Percentiles rank a stretch among this genome's conserved stretches.
These are phyloP conservation scores for Hymenoscyphus albidus DNA, from an alignment of 2,329 filamentous ascomycete species.

Conservation along the genomic window DNA sequence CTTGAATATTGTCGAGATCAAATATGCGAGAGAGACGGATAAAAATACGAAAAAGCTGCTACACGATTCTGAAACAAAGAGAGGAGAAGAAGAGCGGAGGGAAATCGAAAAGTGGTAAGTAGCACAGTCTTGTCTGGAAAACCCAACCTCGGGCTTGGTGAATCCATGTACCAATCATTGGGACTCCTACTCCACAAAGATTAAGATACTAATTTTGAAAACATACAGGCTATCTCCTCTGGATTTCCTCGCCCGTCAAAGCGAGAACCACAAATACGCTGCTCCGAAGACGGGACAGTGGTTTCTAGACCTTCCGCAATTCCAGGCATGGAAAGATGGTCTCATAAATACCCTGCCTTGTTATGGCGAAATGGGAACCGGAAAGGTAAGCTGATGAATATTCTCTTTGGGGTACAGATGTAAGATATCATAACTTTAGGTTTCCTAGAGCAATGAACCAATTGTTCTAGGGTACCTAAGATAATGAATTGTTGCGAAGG, in stretches of 20 bases:
- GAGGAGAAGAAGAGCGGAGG: constrained; percentile 14
- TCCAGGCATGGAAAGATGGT: constrained; percentile 18
- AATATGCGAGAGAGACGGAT: not conserved
- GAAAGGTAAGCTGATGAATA: constrained; percentile 14
- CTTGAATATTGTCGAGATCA: not conserved
- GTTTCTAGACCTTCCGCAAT: constrained; percentile 16
- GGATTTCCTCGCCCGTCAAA: constrained; percentile 16
- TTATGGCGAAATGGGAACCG: constrained; percentile 18
- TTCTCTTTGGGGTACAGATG: too few relatives aligned
- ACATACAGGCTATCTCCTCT: constrained; percentile 17
- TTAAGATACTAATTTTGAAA: too few relatives aligned
- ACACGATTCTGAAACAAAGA: not conserved
- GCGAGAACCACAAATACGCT: constrained; percentile 10
- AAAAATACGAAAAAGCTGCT: not conserved
- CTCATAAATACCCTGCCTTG: constrained; percentile 15
- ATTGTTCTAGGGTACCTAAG: too few relatives aligned
- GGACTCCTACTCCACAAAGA: too few relatives aligned
- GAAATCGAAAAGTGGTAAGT: constrained; percentile 14
- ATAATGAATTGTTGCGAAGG: too few relatives aligned
- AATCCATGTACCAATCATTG: too few relatives aligned
- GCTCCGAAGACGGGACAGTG: constrained; percentile 9
- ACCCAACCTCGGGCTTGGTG: too few relatives aligned
- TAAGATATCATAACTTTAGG: too few relatives aligned
- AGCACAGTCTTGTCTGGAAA: too few relatives aligned
- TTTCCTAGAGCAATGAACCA: too few relatives aligned